phyloP scores from a whole-genome alignment of 768 basidiomycete genomes.

The Paxillus involutus region DNA sequence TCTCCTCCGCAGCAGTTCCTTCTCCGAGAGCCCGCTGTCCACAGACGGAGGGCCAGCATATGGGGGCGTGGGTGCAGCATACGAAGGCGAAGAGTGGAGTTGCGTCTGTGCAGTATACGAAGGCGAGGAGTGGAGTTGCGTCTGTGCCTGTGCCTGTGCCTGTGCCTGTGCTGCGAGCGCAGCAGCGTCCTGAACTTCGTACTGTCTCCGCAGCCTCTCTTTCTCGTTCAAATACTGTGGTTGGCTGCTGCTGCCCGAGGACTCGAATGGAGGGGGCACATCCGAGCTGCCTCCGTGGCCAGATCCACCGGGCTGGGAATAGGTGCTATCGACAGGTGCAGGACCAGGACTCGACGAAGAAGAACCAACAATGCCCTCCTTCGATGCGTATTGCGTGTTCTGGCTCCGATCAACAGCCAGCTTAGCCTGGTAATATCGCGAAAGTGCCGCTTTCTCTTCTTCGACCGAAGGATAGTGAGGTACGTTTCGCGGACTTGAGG shows the following conservation, averaged over 20 bases:
- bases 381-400: slow-evolving; percentile 26
- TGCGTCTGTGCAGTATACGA: slow-evolving; percentile 11
- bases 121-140: slow-evolving; percentile 14
- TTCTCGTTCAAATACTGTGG: slow-evolving; percentile 57
- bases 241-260: slow-evolving; percentile 34
- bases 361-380: slow-evolving; percentile 17
- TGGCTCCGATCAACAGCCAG: slow-evolving; percentile 67
- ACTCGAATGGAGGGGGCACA: slow-evolving; percentile 56
- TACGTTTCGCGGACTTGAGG: slow-evolving; percentile 20
- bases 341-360: slow-evolving; percentile 12
- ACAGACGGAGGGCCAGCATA: slow-evolving; percentile 21
- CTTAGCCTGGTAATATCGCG: slow-evolving; percentile 69
- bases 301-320: slow-evolving; percentile 39
- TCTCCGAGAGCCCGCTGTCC: slow-evolving; percentile 43
- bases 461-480: slow-evolving; percentile 63
- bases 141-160: slow-evolving; percentile 11
- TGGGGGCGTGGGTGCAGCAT: slow-evolving; percentile 21
- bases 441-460: slow-evolving; percentile 73
- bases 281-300: slow-evolving; percentile 27
- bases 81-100: slow-evolving; percentile 16
- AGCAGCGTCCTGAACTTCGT: slow-evolving; percentile 67
- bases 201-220: slow-evolving; percentile 61
- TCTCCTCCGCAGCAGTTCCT: slow-evolving; percentile 54
- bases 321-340: slow-evolving; percentile 60
- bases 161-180: slow-evolving; percentile 32